Conservation (phyloP, 352 stramenopile genomes). For the Globisporangium irregulare region DNA sequence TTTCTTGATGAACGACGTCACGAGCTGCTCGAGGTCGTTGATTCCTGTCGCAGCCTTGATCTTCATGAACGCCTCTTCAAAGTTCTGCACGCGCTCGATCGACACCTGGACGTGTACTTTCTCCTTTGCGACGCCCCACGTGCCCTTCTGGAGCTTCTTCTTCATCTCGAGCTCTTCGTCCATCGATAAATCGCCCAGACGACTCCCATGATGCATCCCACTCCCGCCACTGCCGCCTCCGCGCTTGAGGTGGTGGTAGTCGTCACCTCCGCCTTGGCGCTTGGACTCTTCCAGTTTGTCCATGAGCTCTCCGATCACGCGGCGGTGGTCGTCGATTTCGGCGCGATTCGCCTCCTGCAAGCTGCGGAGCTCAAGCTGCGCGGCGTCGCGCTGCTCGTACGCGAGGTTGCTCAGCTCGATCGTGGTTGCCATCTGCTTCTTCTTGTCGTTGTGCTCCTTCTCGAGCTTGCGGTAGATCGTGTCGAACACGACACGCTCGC, state of each 20-base stretch:
- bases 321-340: slow-evolving; percentile 70
- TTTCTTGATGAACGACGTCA: slow-evolving; percentile 93
- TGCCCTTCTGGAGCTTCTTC: slow-evolving; percentile 68
- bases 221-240: slow-evolving; percentile 6
- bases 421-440: slow-evolving; percentile 94
- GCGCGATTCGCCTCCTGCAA: slow-evolving; percentile 91
- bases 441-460: slow-evolving; percentile 92
- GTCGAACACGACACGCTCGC: slow-evolving; percentile 94
- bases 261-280: slow-evolving; percentile 28
- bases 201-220: slow-evolving; percentile 6
- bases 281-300: slow-evolving; percentile 61
- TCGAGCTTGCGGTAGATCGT: slow-evolving; percentile 92
- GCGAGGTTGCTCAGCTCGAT: slow-evolving; percentile 94
- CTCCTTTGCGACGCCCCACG: slow-evolving; percentile 82
- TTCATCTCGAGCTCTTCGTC: slow-evolving; percentile 74
- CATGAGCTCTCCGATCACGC: slow-evolving; percentile 55
- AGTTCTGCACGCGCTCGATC: slow-evolving; percentile 91
- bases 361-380: slow-evolving; percentile 89
- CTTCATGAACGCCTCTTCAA: slow-evolving; percentile 94
- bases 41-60: slow-evolving; percentile 93
- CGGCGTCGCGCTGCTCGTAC: slow-evolving; percentile 94
- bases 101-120: slow-evolving; percentile 88
- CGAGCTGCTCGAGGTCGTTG: slow-evolving; percentile 90
- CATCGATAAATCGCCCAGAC: slow-evolving; percentile 40
- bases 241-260: slow-evolving; percentile 23